Base-by-base conservation (phyloP, 2,329 filamentous ascomycete genomes). In the Pseudohalonectria lignicola region DNA sequence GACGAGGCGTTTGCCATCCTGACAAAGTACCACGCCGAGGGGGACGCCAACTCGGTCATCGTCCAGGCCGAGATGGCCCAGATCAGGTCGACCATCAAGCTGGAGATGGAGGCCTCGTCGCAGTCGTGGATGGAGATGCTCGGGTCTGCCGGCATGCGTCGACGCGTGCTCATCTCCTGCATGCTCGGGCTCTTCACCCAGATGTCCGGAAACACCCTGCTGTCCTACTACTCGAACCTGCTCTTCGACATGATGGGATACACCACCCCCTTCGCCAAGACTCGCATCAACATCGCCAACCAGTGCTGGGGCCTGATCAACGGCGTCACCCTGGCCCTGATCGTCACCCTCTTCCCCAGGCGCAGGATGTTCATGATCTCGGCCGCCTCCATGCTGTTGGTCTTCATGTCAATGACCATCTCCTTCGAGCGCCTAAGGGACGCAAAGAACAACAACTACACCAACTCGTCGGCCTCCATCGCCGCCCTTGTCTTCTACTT, bases 101-200 rank as follows among this genome's bases (percentile, higher is more conserved):
- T 36, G 31, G 41, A 42, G 34, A 29, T 37, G 17, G 41, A 42
- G 31, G 40, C 29, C 34, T 40, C 41, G 26, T 19, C 34, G 37
- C 33, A 34, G 21, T 11, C 23, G 12, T 41, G 40, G 40, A 12
- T 9, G 23, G 40, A 41, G 19, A 28, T 41, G 26, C 20, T 41
- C 20, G 31, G 39, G 36, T 33, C 39, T 13, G 25, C 41, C 2
- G 31, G 17, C 6, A 39, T 70, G 54, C 62, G 65, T 1, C 62
- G 66, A 25, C 66, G 70, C 25, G 56, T 66, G 5, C 48, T 71
- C 35, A 63, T 75, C 46, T 62, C 66, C 13, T 53, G 57, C 1
- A 60, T 69, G 31, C 59, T 75, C 9, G 69, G 70, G 23, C 49
- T 75, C 1, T 73, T 73, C 48, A 69, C 69, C 1, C 70, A 75